Conservation (phyloP, 345 rosid genomes). For the Brassica nigra region DNA sequence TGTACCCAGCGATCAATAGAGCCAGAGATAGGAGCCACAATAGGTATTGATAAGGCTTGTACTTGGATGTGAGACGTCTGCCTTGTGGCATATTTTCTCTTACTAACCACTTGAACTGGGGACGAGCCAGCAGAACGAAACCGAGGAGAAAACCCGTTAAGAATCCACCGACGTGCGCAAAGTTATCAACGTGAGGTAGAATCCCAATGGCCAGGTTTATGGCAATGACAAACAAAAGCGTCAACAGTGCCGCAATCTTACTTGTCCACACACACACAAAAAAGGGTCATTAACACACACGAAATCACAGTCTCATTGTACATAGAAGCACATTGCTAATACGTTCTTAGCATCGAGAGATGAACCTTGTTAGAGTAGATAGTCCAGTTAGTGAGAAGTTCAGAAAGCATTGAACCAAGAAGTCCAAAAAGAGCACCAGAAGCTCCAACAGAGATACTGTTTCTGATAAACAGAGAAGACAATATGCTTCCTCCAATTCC, state of each 20-base stretch:
- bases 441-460: slow-evolving; percentile 85
- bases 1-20: slow-evolving; percentile 68
- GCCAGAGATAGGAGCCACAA: slow-evolving; percentile 56
- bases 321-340: neutral
- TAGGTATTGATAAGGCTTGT: slow-evolving; percentile 72
- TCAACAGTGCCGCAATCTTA: slow-evolving; percentile 81
- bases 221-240: slow-evolving; percentile 67
- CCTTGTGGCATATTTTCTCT: slow-evolving; percentile 48
- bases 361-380: slow-evolving; percentile 78
- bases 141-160: slow-evolving; percentile 85
- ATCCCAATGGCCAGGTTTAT: slow-evolving; percentile 79
- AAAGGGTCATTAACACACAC: neutral
- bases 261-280: neutral
- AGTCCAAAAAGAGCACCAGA: slow-evolving; percentile 97
- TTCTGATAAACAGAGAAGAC: slow-evolving; percentile 65
- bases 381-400: slow-evolving; percentile 87
- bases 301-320: neutral
- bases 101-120: slow-evolving; percentile 75
- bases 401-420: slow-evolving; percentile 94
- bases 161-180: slow-evolving; percentile 92
- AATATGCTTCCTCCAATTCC: slow-evolving; percentile 84
- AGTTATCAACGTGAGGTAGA: slow-evolving; percentile 89
- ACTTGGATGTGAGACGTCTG: slow-evolving; percentile 57
- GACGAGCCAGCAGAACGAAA: slow-evolving; percentile 79
- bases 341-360: neutral